Evolutionary conservation across 2,329 filamentous ascomycete genomes (phyloP).

Genomic region (Rhynchosporium secalis): DNA sequence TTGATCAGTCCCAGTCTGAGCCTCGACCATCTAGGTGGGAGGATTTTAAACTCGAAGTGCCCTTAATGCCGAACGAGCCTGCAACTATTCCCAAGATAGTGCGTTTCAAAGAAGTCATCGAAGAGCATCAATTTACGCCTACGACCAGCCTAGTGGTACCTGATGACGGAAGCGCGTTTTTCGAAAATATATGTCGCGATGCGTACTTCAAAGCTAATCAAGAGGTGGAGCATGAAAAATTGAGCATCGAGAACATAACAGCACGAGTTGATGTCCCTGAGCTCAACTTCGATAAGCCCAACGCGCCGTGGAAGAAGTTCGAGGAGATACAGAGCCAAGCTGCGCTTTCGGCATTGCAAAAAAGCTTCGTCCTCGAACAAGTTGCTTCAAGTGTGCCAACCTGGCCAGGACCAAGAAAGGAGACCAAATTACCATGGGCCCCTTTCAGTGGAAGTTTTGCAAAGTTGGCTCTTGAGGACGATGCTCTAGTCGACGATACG

Average conservation of each 20-base stretch:
- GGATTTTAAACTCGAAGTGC: slow-evolving; percentile 37
- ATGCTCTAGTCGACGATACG: slow-evolving; percentile 45
- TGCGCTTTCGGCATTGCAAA: slow-evolving; percentile 39
- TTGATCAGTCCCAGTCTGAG: slow-evolving; percentile 18
- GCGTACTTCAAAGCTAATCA: slow-evolving; percentile 27
- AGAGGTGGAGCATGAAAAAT: slow-evolving; percentile 37
- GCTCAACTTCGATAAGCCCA: slow-evolving; percentile 45
- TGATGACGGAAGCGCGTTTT: slow-evolving; percentile 25
- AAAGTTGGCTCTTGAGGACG: slow-evolving; percentile 43
- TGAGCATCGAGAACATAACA: slow-evolving; percentile 41
- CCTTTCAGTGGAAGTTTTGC: slow-evolving; percentile 44
- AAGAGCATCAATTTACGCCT: slow-evolving; percentile 28
- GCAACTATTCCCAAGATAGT: slow-evolving; percentile 26
- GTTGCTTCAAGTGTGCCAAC: slow-evolving; percentile 35
- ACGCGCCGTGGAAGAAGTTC: slow-evolving; percentile 48
- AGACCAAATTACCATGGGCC: slow-evolving; percentile 47
- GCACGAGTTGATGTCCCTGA: slow-evolving; percentile 50
- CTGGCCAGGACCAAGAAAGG: slow-evolving; percentile 45
- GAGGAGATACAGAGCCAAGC: slow-evolving; percentile 18
- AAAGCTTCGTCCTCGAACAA: slow-evolving; percentile 32
- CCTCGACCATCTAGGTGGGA: slow-evolving; percentile 21
- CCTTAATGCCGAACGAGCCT: slow-evolving; percentile 34
- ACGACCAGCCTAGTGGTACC: slow-evolving; percentile 11
- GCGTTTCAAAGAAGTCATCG: slow-evolving; percentile 34
- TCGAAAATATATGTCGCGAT: slow-evolving; percentile 34